A percentile compares a stretch with the other conserved stretches of the same genome.
Evolutionary conservation across 225 moss, liverwort and hornwort species (phyloP).

Genomic region (Takakia lepidozioides): DNA sequence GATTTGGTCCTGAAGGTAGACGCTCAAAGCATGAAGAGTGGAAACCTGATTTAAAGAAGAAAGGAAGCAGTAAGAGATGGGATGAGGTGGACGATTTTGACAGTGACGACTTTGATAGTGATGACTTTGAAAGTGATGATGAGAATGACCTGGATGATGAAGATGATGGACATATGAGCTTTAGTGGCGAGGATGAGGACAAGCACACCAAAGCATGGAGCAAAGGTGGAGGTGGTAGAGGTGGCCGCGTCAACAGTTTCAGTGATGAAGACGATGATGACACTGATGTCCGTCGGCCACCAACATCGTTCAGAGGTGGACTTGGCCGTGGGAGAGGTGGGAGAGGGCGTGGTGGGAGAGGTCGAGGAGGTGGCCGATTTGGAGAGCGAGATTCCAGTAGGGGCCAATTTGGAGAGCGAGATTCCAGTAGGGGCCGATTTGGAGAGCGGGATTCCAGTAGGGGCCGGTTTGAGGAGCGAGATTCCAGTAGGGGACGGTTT

Average conservation of each 20-base stretch:
- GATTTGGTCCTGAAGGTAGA: constrained; percentile 6
- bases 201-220: background rate
- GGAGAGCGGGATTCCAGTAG: no score
- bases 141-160: constrained; percentile 25
- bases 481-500: no score
- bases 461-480: no score
- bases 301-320: constrained; percentile 24
- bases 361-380: no score
- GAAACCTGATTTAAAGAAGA: constrained; percentile 25
- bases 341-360: background rate
- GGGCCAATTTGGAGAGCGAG: no score
- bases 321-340: constrained; percentile 24
- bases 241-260: constrained; percentile 2
- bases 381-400: no score
- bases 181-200: constrained; percentile 10
- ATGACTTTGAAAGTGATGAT: constrained; percentile 15
- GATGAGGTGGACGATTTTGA: constrained; percentile 36
- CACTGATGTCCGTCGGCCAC: constrained; percentile 17
- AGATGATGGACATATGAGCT: constrained; percentile 22
- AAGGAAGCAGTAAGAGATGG: constrained; percentile 8
- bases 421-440: no score
- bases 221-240: constrained; percentile 17
- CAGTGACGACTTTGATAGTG: constrained; percentile 31
- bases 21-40: constrained; percentile 55
- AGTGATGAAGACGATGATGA: background rate